Conservation (phyloP, 192 early-diverging fungal species). For the Mortierella antarctica region DNA sequence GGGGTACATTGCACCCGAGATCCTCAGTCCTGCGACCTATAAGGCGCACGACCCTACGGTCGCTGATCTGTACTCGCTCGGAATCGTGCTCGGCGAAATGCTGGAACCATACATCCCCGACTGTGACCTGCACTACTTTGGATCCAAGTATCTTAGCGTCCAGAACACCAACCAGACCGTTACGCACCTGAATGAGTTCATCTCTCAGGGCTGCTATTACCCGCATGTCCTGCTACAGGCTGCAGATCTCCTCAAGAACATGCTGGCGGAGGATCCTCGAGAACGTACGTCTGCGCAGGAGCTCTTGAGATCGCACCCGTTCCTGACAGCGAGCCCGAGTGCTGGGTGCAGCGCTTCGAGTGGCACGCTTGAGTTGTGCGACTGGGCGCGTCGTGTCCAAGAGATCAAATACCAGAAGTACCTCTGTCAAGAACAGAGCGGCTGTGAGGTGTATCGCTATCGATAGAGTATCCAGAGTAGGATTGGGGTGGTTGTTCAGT, state of each 20-base stretch:
- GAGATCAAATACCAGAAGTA: conserved; percentile 52
- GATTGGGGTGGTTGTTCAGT: background rate
- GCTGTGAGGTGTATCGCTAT: conserved; percentile 37
- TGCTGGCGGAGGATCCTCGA: conserved; percentile 65
- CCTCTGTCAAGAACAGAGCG: conserved; percentile 28
- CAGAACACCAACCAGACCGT: conserved; percentile 74
- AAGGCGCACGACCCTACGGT: conserved; percentile 50
- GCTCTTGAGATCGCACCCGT: conserved; percentile 68
- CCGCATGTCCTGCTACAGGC: conserved; percentile 66
- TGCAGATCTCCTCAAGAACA: conserved; percentile 67
- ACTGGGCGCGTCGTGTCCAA: conserved; percentile 38
- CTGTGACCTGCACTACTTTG: conserved; percentile 72
- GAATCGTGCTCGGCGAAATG: conserved; percentile 79
- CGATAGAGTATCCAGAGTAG: conserved; percentile 9
- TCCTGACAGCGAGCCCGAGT: conserved; percentile 27
- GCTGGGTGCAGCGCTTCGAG: background rate
- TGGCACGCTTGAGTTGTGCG: conserved; percentile 26
- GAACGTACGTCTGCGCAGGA: conserved; percentile 66
- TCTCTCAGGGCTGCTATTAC: conserved; percentile 53
- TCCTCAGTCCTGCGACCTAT: conserved; percentile 50
- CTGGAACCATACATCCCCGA: conserved; percentile 77
- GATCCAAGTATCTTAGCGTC: conserved; percentile 70
- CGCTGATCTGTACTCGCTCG: conserved; percentile 76
- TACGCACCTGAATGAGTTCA: conserved; percentile 61
- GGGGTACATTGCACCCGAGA: conserved; percentile 80